phyloP scores from a whole-genome alignment of 2,329 filamentous ascomycete species.

The Pseudogymnoascus verrucosus region DNA sequence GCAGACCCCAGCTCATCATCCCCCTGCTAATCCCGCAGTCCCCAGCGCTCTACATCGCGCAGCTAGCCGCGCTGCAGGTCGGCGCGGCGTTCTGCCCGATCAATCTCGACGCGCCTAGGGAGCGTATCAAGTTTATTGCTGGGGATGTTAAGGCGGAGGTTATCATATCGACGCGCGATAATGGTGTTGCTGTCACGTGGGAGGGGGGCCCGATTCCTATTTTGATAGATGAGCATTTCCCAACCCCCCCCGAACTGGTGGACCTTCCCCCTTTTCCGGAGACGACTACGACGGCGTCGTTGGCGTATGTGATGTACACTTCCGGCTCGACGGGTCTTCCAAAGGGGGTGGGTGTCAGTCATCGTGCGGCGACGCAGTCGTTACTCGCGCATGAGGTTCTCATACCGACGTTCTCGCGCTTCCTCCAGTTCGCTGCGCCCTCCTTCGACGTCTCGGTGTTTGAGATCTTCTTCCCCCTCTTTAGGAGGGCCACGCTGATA shows the following conservation, averaged over 20 bases:
- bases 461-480: conserved; percentile 85
- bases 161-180: conserved; percentile 53
- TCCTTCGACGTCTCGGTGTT: conserved; percentile 95
- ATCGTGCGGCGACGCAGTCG: conserved; percentile 72
- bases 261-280: not conserved
- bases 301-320: conserved; percentile 91
- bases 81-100: conserved; percentile 83
- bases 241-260: not conserved
- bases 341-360: conserved; percentile 79
- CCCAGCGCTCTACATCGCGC: conserved; percentile 66
- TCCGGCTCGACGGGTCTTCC: conserved; percentile 83
- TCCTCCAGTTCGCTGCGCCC: conserved; percentile 85
- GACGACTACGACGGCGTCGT: conserved; percentile 1
- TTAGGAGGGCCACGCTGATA: conserved; percentile 65
- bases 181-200: conserved; percentile 34
- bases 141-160: conserved; percentile 65
- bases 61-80: conserved; percentile 69
- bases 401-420: conserved; percentile 68
- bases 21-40: conserved; percentile 74
- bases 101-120: conserved; percentile 66
- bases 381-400: conserved; percentile 72
- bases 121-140: conserved; percentile 72
- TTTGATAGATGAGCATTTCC: conserved; percentile 30
- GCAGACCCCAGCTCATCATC: conserved; percentile 43
- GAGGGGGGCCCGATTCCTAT: conserved; percentile 30